Evolutionary conservation across 192 early-diverging fungal genomes (phyloP), one percentile per base, ranked within the genome.

Genomic region (Spinellus fusiger): DNA sequence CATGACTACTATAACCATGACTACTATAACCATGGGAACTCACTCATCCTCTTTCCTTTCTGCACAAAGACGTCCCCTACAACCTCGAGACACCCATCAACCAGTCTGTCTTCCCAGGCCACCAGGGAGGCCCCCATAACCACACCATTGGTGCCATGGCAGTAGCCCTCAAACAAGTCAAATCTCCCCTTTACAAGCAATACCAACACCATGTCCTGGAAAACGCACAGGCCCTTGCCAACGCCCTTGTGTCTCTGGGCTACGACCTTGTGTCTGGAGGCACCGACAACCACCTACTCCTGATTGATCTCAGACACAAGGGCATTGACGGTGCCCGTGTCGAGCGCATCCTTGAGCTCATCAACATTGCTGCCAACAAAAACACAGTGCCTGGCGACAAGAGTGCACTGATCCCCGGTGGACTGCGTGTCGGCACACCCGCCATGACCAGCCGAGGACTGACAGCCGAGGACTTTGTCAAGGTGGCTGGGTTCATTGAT

Each of bases 121-220:
- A 96, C 76, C 96, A 99, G 79, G 96, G 96, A 66, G 96, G 96
- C 2, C 96, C 96, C 32, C 96, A 99, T 80, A 99, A 99, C 84
- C 94, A 99, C 83, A 96, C 96, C 46, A 99, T 99, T 62, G 85
- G 91, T 15, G 94, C 95, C 10, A 78, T 99, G 55, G 86, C 95
- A 10, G 95, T 99, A 34, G 95, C 96, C 1, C 77, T 99, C 53
- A 95, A 96, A 73, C 72, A 74, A 32, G 85, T 91, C 23, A 85
- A 94, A 80, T 60, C 80, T 12, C 79, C 88, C 33, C 84, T 89
- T 61, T 99, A 92, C 80, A 88, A 87, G 71, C 83, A 79, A 57
- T 99, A 99, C 77, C 94, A 95, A 78, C 65, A 79, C 49, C 92
- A 95, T 74, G 94, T 98, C 7, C 78, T 99, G 64, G 70, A 68